Percentiles rank a stretch among this genome's conserved stretches.
These are phyloP conservation scores for Dactylellina cionopaga DNA, from an alignment of 2,329 filamentous ascomycete genomes.

Conservation along the genomic window DNA sequence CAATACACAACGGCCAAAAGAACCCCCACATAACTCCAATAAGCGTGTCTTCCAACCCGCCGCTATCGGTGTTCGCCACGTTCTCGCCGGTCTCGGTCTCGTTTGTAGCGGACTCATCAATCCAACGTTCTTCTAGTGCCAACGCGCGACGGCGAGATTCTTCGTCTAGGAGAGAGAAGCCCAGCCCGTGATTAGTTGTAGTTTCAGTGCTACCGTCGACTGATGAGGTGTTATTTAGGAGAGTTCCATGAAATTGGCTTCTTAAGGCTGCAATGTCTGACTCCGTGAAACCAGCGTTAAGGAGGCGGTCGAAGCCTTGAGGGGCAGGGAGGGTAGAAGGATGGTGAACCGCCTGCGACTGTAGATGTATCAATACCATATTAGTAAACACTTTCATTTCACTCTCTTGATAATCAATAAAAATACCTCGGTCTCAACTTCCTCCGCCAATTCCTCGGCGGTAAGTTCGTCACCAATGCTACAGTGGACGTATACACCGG, in stretches of 20 bases:
- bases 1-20: conserved; percentile 88
- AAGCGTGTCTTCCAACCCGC: conserved; percentile 82
- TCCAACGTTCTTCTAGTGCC: conserved; percentile 61
- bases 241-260: conserved; percentile 87
- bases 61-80: conserved; percentile 62
- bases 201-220: conserved; percentile 74
- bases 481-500: conserved; percentile 84
- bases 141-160: conserved; percentile 57
- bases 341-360: conserved; percentile 55
- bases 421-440: conserved; percentile 64
- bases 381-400: no score
- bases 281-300: conserved; percentile 80
- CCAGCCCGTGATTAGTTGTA: conserved; percentile 60
- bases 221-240: conserved; percentile 72
- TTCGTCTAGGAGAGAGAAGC: conserved; percentile 55
- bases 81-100: conserved; percentile 62
- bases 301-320: conserved; percentile 86
- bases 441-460: conserved; percentile 73
- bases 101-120: conserved; percentile 58
- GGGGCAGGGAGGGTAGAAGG: conserved; percentile 68
- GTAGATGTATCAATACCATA: not conserved
- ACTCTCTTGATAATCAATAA: no score
- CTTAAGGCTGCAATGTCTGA: conserved; percentile 85
- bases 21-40: conserved; percentile 91
- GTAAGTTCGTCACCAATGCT: conserved; percentile 82